Evolutionary conservation across 176 grass and related monocot genomes (phyloP), one percentile per base, ranked within the genome.

Genomic region (Avena atlantica): DNA sequence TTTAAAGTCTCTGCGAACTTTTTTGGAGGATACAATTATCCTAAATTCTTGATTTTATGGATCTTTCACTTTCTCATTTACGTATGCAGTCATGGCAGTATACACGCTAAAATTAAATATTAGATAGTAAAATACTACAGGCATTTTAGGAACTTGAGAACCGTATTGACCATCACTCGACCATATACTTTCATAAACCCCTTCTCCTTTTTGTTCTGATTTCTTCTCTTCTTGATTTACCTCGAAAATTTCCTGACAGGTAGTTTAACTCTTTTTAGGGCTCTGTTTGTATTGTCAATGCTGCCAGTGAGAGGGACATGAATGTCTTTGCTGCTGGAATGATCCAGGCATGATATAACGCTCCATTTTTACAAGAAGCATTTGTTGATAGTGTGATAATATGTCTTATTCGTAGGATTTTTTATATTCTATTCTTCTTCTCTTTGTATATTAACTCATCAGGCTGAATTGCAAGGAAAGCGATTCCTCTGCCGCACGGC

Each of bases 391-490:
- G 9, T 81, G 9, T 37, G 80, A 65, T 74, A 65, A 20, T 58
- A 40, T 55, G 47, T 72, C 34, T 85, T 80, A 80, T 47, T 84
- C 42, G 20, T 56, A 62, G 34, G 56, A 83, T 71, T 4, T 84
- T 87, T 80, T 15, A 80, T 81, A 52, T 81, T 6, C 21, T 93
- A 62, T 74, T 62, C 29, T 63, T 82, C 31, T 65, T 90, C 66
- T 66, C 40, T 75, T 81, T 40, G 58, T 74, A 67, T 79, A 60
- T 90, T 85, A 74, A 53, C 77, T 85, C 78, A 50, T 78, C 76
- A 98, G 96, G 96, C 96, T 81, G 96, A 98, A 93, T 82, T 79
- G 58, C 92, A 92, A 93, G 93, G 93, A 84, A 98, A 98, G 59
- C 81, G 50, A 27, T 95, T 95, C 88, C 82, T 95, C 6, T 98